Base-by-base conservation (phyloP, 192 early-diverging fungal genomes). In the Funneliformis geosporum region DNA sequence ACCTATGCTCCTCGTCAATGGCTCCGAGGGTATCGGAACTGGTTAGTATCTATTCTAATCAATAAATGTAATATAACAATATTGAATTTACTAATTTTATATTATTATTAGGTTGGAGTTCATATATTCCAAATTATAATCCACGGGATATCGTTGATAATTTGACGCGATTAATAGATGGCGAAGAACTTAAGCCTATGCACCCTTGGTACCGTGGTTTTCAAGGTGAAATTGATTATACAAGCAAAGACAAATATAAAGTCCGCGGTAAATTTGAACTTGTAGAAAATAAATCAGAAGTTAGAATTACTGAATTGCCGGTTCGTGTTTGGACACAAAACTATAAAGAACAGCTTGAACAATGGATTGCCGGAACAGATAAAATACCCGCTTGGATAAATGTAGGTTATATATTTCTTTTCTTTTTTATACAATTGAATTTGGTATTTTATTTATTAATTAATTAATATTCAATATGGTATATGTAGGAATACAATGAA, bases 151-250 rank as follows among this genome's bases (percentile, higher is more conserved):
- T 99, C 79, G 94, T 97, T 11, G 89, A 88, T 40, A 98, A 98
- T 80, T 80, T 99, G 40, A 86, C 87, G 50, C 87, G 92, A 7
- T 66, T 96, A 14, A 96, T 99, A 93, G 83, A 90, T 9, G 90
- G 86, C 43, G 85, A 96, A 82, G 88, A 93, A 40, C 77, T 88
- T 39, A 79, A 84, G 27, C 88, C 91, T 0, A 96, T 99, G 94
- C 77, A 82, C 5, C 98, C 98, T 4, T 99, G 96, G 96, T 99
- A 95, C 83, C 91, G 97, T 61, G 96, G 98, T 6, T 99, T 96
- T 86, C 87, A 90, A 61, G 97, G 97, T 25, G 73, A 77, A 6
- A 96, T 99, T 60, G 90, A 92, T 72, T 78, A 76, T 70, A 83
- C 80, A 68, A 81, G 76, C 23, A 81, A 86, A 39, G 86, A 89